Base-by-base conservation (phyloP, 2,329 filamentous ascomycete species). In the Nectriaceae sp. region DNA sequence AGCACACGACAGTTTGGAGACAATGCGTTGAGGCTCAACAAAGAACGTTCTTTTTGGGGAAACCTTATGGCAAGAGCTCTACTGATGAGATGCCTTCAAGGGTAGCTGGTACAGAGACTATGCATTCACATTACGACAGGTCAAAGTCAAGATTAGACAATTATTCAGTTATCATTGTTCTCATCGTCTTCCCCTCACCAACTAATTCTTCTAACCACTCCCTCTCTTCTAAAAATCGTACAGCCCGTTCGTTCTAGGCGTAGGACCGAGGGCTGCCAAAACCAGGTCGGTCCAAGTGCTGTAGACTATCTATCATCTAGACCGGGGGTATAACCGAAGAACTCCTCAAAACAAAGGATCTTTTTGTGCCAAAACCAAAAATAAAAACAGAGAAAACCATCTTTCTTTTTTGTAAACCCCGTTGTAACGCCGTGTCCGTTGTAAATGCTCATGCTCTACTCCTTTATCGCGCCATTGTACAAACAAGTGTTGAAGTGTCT, bases 241-340 rank as follows among this genome's bases (percentile, higher is more conserved):
- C 60, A 59, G 58, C 60, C 60, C 60, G 58, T 57, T 63, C 60
- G 62, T 59, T 62, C 59, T 53, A 55, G 58, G 44, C 42, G 40
- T 52, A 49, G 53, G 51, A 50, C 53, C 52, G 45, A 54, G 40
- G 56, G 54, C 49, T 50, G n/a, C n/a, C n/a, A 33, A 38, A 26
- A 52, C 57, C 60, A 49, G 33, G 44, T 36, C 29, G 42, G 36
- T 44, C 44, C 60, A 51, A 41, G 49, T 57, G 59, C 49, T 41
- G 51, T 60, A 48, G 45, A 61, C 51, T 63, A 56, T 63, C 60
- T 63, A 63, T 21, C 33, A 59, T 61, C n/a, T n/a, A 63, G 60
- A 60, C 60, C 60, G 58, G 60, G 57, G 60, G 60, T 62, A 62
- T 62, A 62, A 47, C 57, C 58, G 55, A 49, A 61, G 54, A 35